These are phyloP conservation scores for Fraxinus nigra DNA, from an alignment of 305 asterid genomes.

Conservation along the genomic window DNA sequence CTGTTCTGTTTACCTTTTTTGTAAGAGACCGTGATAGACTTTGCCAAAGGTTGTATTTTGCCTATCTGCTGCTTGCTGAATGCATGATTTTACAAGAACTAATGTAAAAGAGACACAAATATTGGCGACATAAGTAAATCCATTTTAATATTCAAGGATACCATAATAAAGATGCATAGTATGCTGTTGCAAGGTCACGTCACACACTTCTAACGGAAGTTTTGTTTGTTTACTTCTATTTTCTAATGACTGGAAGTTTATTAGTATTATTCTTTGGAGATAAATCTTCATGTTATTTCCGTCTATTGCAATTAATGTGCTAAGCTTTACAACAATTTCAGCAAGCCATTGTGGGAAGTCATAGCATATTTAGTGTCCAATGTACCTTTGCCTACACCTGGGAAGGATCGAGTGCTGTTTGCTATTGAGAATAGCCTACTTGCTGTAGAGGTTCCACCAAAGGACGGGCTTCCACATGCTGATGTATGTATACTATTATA, in stretches of 20 bases:
- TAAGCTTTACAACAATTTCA: slow-evolving; percentile 50
- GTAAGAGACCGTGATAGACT: neutral
- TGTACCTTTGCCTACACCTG: slow-evolving; percentile 93
- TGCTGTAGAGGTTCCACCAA: slow-evolving; percentile 89
- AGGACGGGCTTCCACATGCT: slow-evolving; percentile 92
- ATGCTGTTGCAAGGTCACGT: slow-evolving; percentile 6
- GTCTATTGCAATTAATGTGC: slow-evolving; percentile 25
- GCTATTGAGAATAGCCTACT: slow-evolving; percentile 82
- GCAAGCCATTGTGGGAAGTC: slow-evolving; percentile 94
- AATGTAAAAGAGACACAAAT: neutral
- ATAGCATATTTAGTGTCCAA: slow-evolving; percentile 69
- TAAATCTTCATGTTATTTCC: neutral
- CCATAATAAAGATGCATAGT: neutral
- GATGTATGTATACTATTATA: slow-evolving; percentile 61
- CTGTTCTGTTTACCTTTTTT: neutral
- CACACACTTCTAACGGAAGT: neutral
- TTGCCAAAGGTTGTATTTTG: neutral
- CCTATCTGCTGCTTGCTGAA: neutral
- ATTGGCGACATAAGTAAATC: neutral
- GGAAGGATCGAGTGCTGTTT: slow-evolving; percentile 83
- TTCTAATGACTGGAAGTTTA: slow-evolving; percentile 20
- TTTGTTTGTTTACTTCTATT: slow-evolving; percentile 4
- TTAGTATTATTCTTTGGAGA: slow-evolving; percentile 19
- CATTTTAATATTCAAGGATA: neutral
- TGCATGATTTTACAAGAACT: slow-evolving; percentile 9